Evolutionary conservation across 306 rosid species (phyloP).

Genomic region (Quillaja saponaria): DNA sequence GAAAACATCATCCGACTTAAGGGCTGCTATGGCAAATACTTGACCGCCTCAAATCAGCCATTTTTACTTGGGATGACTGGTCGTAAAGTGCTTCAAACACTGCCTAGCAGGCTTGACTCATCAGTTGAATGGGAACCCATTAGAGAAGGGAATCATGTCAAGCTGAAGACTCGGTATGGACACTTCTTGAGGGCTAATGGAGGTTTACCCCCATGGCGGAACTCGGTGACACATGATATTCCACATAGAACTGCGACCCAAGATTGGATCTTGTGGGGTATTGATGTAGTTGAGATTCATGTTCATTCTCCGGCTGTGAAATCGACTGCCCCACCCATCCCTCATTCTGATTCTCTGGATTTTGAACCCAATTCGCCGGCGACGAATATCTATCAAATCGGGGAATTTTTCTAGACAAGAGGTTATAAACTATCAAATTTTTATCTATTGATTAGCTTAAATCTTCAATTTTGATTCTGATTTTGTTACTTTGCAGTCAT

Average conservation of each 20-base stretch:
- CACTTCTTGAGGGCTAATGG: constrained; percentile 82
- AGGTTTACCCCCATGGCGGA: constrained; percentile 87
- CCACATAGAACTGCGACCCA: constrained; percentile 76
- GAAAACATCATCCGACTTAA: constrained; percentile 72
- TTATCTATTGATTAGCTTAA: background rate
- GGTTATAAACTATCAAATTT: constrained; percentile 35
- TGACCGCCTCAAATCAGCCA: constrained; percentile 68
- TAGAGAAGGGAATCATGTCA: constrained; percentile 54
- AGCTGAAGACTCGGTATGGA: constrained; percentile 74
- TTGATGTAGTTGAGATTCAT: constrained; percentile 70
- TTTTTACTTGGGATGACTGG: constrained; percentile 89
- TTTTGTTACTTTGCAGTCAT: constrained; percentile 48
- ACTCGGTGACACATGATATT: constrained; percentile 80
- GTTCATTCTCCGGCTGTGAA: constrained; percentile 37
- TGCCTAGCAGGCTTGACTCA: constrained; percentile 57
- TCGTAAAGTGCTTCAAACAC: constrained; percentile 66
- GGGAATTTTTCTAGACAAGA: constrained; percentile 43
- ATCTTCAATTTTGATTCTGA: background rate
- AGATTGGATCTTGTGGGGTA: constrained; percentile 84
- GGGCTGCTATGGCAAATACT: constrained; percentile 76
- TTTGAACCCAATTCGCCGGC: constrained; percentile 46
- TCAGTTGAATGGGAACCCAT: constrained; percentile 92
- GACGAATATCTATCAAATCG: constrained; percentile 37
- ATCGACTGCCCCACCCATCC: constrained; percentile 41
- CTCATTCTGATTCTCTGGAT: constrained; percentile 64